Conservation (phyloP, 306 rosid genomes). For the Pueraria montana region DNA sequence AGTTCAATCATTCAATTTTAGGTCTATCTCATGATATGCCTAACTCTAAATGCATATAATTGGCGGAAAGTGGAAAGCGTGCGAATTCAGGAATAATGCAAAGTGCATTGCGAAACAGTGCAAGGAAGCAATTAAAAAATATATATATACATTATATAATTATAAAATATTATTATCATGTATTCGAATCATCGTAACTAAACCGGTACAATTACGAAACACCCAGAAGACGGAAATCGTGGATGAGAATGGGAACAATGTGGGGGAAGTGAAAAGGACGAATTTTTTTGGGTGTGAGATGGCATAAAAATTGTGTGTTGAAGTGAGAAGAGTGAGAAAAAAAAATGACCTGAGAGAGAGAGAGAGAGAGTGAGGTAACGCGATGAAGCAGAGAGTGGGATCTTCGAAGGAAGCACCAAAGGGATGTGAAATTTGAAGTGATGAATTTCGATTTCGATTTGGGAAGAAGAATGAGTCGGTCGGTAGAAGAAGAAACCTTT, state of each 20-base stretch:
- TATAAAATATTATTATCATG: not conserved
- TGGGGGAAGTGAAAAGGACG: not conserved
- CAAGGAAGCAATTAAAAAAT: not conserved
- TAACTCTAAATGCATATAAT: constrained; percentile 11
- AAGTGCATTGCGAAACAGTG: constrained; percentile 8
- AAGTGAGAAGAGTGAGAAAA: not conserved
- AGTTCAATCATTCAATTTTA: constrained; percentile 5
- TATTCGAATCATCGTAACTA: not conserved
- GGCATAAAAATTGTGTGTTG: not conserved
- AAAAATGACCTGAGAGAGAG: constrained; percentile 36
- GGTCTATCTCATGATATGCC: not conserved
- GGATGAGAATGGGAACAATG: constrained; percentile 4
- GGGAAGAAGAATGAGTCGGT: not conserved
- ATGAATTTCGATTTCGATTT: not conserved
- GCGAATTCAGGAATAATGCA: not conserved
- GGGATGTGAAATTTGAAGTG: not conserved
- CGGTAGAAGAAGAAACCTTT: not conserved
- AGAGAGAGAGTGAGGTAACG: not conserved
- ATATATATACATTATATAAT: not conserved
- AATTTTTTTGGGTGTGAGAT: constrained; percentile 8
- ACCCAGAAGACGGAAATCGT: constrained; percentile 41
- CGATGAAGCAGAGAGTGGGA: constrained; percentile 20
- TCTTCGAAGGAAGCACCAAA: not conserved
- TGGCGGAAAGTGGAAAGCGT: not conserved
- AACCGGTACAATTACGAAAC: constrained; percentile 23